Evolutionary conservation across 75 land plant genomes (phyloP), one percentile per base, ranked within the genome.

Genomic region (Picea sitchensis): DNA sequence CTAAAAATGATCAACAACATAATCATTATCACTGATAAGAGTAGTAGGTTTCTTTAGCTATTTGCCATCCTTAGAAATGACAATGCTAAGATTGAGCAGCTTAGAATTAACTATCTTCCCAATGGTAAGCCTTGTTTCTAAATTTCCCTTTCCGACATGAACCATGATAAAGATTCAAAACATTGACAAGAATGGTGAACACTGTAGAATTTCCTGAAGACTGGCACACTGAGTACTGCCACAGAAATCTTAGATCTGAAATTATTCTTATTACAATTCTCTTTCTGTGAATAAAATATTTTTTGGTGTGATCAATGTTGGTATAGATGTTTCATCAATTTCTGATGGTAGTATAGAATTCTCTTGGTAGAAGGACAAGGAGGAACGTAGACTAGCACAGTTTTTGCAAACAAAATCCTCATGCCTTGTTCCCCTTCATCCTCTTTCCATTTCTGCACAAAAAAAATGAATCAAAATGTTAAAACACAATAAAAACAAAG

Each of bases 401-500:
- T 77, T 71, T 84, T 84, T 81, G 82, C 98, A 98, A n/a, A 98
- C 87, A 38, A 95, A 86, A 78, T 98, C 99, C 56, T 92, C 98
- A 86, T 89, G 93, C 4, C 85, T 21, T 14, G 96, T 64, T 93
- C 98, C 13, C 93, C 96, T 80, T 98, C 99, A 64, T 95, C 99
- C 81, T 98, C 96, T 89, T 88, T 92, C 68, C 98, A 96, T 63
- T 93, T 81, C 99, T 98, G 83, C n/a, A 26, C 21, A 38, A 72
- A 57, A 71, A 83, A 11, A 51, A 58, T n/a, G 51, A 58, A 30
- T 60, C 60, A 13, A 21, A 14, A 41, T 30, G 67, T 21, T 18
- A 30, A 79, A 76, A 65, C 23, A 59, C 58, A 23, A 30, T 51
- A 30, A 20, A 73, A 58, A 15, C 32, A 44, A 11, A 4, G 14